Evolutionary conservation across 495 filamentous ascomycete genomes (phyloP).

Genomic region (Penicillium diatomitis): DNA sequence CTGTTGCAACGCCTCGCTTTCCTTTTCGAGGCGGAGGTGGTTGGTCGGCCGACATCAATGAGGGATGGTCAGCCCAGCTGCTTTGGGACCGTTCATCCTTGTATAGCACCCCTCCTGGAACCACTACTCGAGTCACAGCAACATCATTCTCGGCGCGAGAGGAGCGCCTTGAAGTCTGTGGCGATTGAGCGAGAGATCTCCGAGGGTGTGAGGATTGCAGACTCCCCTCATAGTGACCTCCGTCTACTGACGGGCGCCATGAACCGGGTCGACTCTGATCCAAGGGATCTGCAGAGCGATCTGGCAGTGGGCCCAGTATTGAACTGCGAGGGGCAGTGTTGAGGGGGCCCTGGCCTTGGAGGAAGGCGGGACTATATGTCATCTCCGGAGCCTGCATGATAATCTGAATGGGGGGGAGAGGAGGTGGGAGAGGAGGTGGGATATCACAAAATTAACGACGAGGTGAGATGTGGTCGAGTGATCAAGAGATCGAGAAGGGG

Average conservation of each 20-base stretch:
- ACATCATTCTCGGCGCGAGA: constrained; percentile 15
- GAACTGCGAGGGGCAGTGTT: constrained; percentile 15
- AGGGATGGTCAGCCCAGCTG: constrained; percentile 33
- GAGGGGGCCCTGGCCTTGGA: constrained; percentile 23
- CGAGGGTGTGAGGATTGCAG: constrained; percentile 11
- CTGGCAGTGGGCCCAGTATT: constrained; percentile 13
- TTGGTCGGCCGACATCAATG: constrained; percentile 32
- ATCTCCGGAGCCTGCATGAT: constrained; percentile 33
- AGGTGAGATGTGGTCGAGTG: no score
- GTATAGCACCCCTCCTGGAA: constrained; percentile 19
- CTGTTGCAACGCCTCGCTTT: constrained; percentile 22
- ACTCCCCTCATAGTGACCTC: constrained; percentile 7
- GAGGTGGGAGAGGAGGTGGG: constrained; percentile 1
- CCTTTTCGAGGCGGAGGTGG: constrained; percentile 18
- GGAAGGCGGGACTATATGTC: constrained; percentile 34
- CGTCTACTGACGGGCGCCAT: constrained; percentile 8
- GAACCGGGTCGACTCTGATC: constrained; percentile 5
- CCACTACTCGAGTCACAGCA: constrained; percentile 17
- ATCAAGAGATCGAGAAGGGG: constrained; percentile 9
- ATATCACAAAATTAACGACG: no score
- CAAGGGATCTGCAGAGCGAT: constrained; percentile 13
- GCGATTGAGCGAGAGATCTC: constrained; percentile 11
- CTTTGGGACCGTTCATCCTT: constrained; percentile 28
- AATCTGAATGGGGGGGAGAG: constrained; percentile 12
- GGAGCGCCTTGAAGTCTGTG: constrained; percentile 8